Evolutionary conservation across 2,329 filamentous ascomycete genomes (phyloP).

Genomic region (Lachnellula subtilissima): DNA sequence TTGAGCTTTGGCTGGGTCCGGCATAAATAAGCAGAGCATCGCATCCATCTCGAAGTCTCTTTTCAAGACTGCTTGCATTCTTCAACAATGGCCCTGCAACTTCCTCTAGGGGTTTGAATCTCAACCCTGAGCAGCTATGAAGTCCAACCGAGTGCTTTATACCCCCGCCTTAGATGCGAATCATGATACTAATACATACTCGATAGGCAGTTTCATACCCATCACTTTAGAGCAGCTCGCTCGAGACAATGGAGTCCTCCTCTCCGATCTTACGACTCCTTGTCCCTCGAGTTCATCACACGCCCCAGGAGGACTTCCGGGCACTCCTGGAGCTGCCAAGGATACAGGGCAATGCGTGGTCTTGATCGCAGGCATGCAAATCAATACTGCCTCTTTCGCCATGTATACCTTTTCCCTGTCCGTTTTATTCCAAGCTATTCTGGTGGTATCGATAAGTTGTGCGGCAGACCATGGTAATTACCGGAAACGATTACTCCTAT

Average conservation of each 20-base stretch:
- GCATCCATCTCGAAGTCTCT: not conserved
- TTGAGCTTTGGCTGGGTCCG: not conserved
- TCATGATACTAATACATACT: constrained; percentile 14
- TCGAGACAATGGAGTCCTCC: constrained; percentile 82
- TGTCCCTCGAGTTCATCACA: constrained; percentile 43
- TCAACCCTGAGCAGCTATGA: no score
- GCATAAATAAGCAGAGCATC: not conserved
- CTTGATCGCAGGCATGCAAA: constrained; percentile 72
- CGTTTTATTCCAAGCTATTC: constrained; percentile 79
- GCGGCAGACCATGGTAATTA: constrained; percentile 92
- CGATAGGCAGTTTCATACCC: constrained; percentile 82
- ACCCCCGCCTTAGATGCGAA: not conserved
- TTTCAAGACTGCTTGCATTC: not conserved
- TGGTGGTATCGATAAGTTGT: constrained; percentile 94
- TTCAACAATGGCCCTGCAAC: no score
- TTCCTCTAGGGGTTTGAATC: no score
- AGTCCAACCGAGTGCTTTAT: no score
- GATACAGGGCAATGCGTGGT: constrained; percentile 71
- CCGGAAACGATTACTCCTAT: constrained; percentile 79
- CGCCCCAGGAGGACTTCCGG: constrained; percentile 15
- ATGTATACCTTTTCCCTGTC: constrained; percentile 98
- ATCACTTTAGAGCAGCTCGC: constrained; percentile 93
- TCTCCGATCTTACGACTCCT: constrained; percentile 69
- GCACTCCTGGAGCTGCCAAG: constrained; percentile 25
- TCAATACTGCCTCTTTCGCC: constrained; percentile 95